These are phyloP conservation scores for Fusarium sp. DNA, from an alignment of 2,329 filamentous ascomycete species.

Conservation along the genomic window DNA sequence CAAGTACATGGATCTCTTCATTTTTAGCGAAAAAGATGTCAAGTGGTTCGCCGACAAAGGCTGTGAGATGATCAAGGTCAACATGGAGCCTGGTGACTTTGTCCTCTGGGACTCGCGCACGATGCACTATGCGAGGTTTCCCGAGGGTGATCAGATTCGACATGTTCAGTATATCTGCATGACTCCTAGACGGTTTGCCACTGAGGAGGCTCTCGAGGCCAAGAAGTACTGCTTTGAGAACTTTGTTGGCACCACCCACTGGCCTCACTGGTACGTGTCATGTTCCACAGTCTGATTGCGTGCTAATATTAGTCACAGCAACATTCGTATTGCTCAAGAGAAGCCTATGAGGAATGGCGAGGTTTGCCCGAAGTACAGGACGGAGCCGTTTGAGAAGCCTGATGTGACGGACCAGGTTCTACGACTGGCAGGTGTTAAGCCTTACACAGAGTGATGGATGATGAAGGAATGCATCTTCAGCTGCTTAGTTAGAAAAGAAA, in stretches of 20 bases:
- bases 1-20: slow-evolving; percentile 49
- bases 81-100: slow-evolving; percentile 57
- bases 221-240: slow-evolving; percentile 56
- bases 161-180: slow-evolving; percentile 48
- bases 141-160: slow-evolving; percentile 53
- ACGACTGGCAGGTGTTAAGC: slow-evolving; percentile 34
- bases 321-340: slow-evolving; percentile 33
- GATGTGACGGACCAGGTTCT: slow-evolving; percentile 30
- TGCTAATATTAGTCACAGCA: not conserved
- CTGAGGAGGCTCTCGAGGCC: slow-evolving; percentile 49
- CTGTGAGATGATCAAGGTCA: slow-evolving; percentile 51
- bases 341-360: slow-evolving; percentile 39
- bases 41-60: slow-evolving; percentile 51
- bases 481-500: not conserved
- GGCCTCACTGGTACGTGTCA: slow-evolving; percentile 47
- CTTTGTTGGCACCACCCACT: slow-evolving; percentile 54
- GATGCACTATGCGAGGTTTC: slow-evolving; percentile 56
- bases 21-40: slow-evolving; percentile 49
- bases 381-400: slow-evolving; percentile 40
- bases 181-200: slow-evolving; percentile 18
- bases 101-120: slow-evolving; percentile 56
- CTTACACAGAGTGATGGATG: slow-evolving; percentile 16
- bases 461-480: not conserved
- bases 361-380: slow-evolving; percentile 37
- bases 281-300: no score